Evolutionary conservation across 1,284 basidiomycete genomes (phyloP).

Genomic region (Ceratobasidium sp.): DNA sequence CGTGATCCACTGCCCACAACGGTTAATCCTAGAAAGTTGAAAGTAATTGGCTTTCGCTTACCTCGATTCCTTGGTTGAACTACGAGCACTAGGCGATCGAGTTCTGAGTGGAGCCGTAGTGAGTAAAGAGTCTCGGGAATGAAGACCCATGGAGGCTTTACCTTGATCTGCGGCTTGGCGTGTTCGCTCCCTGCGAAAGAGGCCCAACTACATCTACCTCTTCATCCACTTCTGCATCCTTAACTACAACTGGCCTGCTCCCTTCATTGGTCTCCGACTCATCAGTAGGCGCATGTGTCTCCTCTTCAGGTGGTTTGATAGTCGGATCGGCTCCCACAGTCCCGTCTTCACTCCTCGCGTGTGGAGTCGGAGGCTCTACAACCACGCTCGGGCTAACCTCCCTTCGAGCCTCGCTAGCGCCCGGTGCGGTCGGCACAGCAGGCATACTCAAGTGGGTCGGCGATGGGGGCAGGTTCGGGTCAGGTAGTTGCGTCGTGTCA

Average conservation of each 20-base stretch:
- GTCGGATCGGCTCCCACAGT: constrained; percentile 1
- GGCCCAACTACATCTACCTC: constrained; percentile 10
- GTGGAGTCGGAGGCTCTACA: constrained; percentile 34
- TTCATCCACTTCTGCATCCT: not conserved
- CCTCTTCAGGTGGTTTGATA: not conserved
- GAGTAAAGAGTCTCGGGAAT: not conserved
- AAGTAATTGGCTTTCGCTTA: not conserved
- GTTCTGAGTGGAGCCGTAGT: not conserved
- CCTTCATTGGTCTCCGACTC: not conserved
- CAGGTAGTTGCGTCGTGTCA: constrained; percentile 19
- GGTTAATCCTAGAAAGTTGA: not conserved
- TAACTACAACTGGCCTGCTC: not conserved
- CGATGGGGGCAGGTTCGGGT: constrained; percentile 24
- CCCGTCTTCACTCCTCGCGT: constrained; percentile 31
- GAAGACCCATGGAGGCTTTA: not conserved
- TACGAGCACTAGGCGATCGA: not conserved
- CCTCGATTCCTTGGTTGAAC: not conserved
- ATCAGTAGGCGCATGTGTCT: not conserved
- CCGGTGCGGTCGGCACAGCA: not conserved
- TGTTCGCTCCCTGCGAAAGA: constrained; percentile 7
- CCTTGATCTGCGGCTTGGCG: constrained; percentile 10
- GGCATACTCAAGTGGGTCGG: constrained; percentile 36
- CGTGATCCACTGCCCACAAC: not conserved
- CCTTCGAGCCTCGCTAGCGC: not conserved
- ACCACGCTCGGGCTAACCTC: constrained; percentile 33